Conservation (phyloP, 2,329 filamentous ascomycete species). For the Fusarium nygamai region DNA sequence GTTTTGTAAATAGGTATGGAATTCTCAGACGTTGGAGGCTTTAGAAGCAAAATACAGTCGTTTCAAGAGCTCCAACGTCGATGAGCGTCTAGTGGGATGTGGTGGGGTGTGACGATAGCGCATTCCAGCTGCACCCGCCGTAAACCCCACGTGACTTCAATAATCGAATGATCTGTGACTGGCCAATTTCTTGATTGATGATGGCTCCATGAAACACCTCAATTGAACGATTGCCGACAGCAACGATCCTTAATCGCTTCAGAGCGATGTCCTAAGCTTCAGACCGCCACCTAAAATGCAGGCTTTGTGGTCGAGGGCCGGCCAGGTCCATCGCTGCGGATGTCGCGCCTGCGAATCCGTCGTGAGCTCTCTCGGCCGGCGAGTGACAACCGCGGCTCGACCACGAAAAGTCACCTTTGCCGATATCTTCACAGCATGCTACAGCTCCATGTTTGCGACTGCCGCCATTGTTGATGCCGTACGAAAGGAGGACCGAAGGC, state of each 20-base stretch:
- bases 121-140: not conserved
- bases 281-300: slow-evolving; percentile 64
- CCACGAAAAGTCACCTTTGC: slow-evolving; percentile 61
- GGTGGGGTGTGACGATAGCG: slow-evolving; percentile 43
- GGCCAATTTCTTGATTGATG: slow-evolving; percentile 36
- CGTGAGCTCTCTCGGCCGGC: slow-evolving; percentile 59
- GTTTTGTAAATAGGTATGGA: not conserved
- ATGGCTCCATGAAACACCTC: slow-evolving; percentile 36
- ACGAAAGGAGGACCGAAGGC: slow-evolving; percentile 65
- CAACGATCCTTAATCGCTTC: slow-evolving; percentile 16
- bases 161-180: slow-evolving; percentile 43
- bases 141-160: slow-evolving; percentile 36
- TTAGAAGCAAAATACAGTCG: slow-evolving; percentile 19
- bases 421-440: slow-evolving; percentile 72
- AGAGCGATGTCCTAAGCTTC: slow-evolving; percentile 38
- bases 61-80: slow-evolving; percentile 13
- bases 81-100: slow-evolving; percentile 24
- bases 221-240: slow-evolving; percentile 31
- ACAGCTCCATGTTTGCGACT: slow-evolving; percentile 73
- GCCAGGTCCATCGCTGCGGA: slow-evolving; percentile 70
- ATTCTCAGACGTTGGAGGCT: not conserved
- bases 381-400: slow-evolving; percentile 58
- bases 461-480: slow-evolving; percentile 71
- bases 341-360: slow-evolving; percentile 69
- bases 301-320: slow-evolving; percentile 73